Evolutionary conservation across 805 yeast genomes (phyloP), one percentile per base, ranked within the genome.

Genomic region (Suhomyces vadensis): DNA sequence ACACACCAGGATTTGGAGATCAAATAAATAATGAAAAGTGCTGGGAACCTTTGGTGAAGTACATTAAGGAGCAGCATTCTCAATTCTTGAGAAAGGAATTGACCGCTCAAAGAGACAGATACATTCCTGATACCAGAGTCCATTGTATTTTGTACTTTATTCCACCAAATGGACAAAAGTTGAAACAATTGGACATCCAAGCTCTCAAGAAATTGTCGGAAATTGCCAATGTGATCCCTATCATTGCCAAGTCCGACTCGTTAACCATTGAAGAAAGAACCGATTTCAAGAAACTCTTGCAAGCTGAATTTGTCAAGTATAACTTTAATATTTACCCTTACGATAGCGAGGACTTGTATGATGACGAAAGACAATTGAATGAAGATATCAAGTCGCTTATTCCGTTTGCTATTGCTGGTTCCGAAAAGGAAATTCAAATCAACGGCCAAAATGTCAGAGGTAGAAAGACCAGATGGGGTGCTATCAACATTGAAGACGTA

Each of bases 1-100:
- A 94, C 64, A 94, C 99, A 3, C 98, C 98, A 16, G 98, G 98
- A 11, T 94, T 89, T 73, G 98, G 97, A 31, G 99, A 94, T 74
- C 96, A 87, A 69, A 86, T 94, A 54, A 87, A 90, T 71, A 91
- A 91, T 67, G 95, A 87, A 58, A 87, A 85, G 67, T 90, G 95
- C 68, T 92, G 97, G 97, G 98, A 91, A 57, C 97, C 97, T 42
- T 83, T 91, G 50, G 84, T 91, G 52, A 89, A 88, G 68, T 91
- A 90, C 69, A 88, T 91, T 63, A 91, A 91, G 70, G 97, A 91
- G 67, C 97, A 91, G 69, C 95, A 91, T 65, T 85, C 95, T 35
- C 83, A 83, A 58, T 91, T 87, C 65, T 76, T 91, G 61, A 85
- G 97, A 71, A 87, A 86, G 65, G 98, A 91, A 69, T 82, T 92